Evolutionary conservation across 441 rosid species (phyloP).

Genomic region (Arabidopsis lyrata): DNA sequence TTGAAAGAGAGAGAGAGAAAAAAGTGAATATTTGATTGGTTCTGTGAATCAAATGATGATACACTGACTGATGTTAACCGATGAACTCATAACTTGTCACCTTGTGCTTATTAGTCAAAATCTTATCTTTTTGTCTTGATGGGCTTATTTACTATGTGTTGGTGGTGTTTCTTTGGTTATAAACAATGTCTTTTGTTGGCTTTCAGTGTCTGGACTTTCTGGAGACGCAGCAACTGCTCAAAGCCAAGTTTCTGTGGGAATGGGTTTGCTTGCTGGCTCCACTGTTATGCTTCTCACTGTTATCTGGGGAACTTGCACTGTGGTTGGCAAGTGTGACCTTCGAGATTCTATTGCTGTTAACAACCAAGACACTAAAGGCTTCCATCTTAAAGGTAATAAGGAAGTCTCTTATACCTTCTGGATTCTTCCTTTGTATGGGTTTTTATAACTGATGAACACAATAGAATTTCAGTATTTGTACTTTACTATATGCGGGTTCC

Average conservation of each 20-base stretch:
- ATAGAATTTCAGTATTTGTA: background rate
- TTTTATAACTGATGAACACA: no score
- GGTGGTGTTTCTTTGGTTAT: constrained; percentile 5
- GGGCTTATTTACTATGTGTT: background rate
- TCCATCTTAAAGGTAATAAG: constrained; percentile 66
- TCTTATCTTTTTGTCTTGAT: background rate
- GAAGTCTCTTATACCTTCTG: background rate
- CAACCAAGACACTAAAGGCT: constrained; percentile 58
- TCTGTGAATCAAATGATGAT: background rate
- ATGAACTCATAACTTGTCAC: constrained; percentile 16
- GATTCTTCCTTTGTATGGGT: background rate
- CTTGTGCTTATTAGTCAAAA: background rate
- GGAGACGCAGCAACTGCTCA: constrained; percentile 80
- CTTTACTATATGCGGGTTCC: background rate
- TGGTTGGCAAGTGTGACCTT: constrained; percentile 89
- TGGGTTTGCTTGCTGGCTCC: constrained; percentile 98
- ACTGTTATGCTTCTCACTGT: constrained; percentile 91
- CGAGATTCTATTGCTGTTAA: constrained; percentile 57
- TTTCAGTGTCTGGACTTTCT: constrained; percentile 89
- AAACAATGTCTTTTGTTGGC: background rate
- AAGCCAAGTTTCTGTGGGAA: constrained; percentile 93
- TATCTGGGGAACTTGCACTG: constrained; percentile 89
- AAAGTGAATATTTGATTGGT: background rate
- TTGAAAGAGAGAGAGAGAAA: background rate
- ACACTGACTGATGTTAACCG: constrained; percentile 11